Evolutionary conservation across 495 filamentous ascomycete species (phyloP).

Genomic region (Xylaria palmicola): DNA sequence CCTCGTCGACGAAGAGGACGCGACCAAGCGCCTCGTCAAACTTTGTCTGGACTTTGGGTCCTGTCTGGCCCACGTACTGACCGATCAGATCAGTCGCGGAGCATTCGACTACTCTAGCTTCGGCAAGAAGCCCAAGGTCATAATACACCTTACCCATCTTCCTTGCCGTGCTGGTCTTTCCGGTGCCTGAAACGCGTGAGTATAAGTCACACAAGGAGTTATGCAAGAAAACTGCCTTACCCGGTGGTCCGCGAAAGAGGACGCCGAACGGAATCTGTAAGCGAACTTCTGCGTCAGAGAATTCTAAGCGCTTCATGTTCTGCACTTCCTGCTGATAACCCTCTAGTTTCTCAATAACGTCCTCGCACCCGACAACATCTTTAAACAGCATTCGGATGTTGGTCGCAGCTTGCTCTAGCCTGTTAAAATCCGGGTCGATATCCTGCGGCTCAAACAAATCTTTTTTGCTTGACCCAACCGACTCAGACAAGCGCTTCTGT

Average conservation of each 20-base stretch:
- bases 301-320: slow-evolving; percentile 53
- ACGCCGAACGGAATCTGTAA: slow-evolving; percentile 43
- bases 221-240: slow-evolving; percentile 4
- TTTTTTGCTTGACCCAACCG: slow-evolving; percentile 11
- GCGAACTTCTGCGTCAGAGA: slow-evolving; percentile 62
- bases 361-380: slow-evolving; percentile 65
- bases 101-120: slow-evolving; percentile 55
- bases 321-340: slow-evolving; percentile 57
- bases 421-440: slow-evolving; percentile 66
- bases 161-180: slow-evolving; percentile 70
- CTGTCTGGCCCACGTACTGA: slow-evolving; percentile 61
- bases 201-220: slow-evolving; percentile 30
- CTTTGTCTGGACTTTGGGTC: slow-evolving; percentile 58
- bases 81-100: slow-evolving; percentile 64
- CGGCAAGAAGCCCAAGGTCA: slow-evolving; percentile 63
- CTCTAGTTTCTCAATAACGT: slow-evolving; percentile 56
- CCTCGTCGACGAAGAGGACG: slow-evolving; percentile 69
- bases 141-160: slow-evolving; percentile 75
- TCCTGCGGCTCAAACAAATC: slow-evolving; percentile 58
- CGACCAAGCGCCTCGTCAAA: slow-evolving; percentile 61
- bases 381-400: slow-evolving; percentile 61
- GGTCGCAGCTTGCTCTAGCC: slow-evolving; percentile 47
- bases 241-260: slow-evolving; percentile 44
- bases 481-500: slow-evolving; percentile 47
- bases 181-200: slow-evolving; percentile 51